phyloP scores from a whole-genome alignment of 371 early-diverging fungal genomes.

The Basidiobolus heterosporus region DNA sequence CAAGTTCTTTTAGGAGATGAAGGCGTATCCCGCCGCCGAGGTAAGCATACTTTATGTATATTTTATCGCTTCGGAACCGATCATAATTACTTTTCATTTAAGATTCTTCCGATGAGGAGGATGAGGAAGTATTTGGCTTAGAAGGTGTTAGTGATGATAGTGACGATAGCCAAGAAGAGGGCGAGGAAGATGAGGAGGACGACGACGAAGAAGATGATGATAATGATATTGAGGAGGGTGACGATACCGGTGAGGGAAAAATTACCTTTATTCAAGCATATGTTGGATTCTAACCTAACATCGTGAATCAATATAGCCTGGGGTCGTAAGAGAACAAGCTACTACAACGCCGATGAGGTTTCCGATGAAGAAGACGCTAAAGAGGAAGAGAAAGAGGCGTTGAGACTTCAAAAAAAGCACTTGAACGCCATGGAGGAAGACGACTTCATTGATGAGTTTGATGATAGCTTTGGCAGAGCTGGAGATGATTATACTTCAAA shows the following conservation, averaged over 20 bases:
- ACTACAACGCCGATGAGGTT: conserved; percentile 61
- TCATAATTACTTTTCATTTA: neutral
- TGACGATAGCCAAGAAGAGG: conserved; percentile 16
- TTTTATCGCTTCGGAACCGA: neutral
- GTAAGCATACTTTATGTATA: neutral
- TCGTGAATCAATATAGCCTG: conserved; percentile 14
- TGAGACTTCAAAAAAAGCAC: conserved; percentile 67
- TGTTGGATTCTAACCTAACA: neutral
- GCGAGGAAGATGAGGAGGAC: conserved; percentile 18
- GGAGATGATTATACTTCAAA: neutral
- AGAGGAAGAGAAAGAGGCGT: conserved; percentile 82
- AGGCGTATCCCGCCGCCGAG: neutral
- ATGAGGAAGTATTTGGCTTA: conserved; percentile 42
- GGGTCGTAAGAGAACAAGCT: conserved; percentile 49
- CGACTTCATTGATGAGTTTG: conserved; percentile 73
- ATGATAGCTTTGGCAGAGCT: conserved; percentile 1
- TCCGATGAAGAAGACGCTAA: conserved; percentile 59
- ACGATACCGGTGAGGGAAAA: conserved; percentile 6
- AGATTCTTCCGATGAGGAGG: conserved; percentile 6
- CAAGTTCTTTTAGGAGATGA: conserved; percentile 9
- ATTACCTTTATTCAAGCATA: no score
- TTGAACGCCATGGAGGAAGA: conserved; percentile 64
- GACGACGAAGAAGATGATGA: conserved; percentile 26
- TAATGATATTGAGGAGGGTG: conserved; percentile 22
- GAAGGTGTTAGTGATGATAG: conserved; percentile 23